Percentiles rank a stretch among this genome's conserved stretches.
These are phyloP conservation scores for Arthrocladium fulminans DNA, from an alignment of 2,329 filamentous ascomycete species.

Conservation along the genomic window DNA sequence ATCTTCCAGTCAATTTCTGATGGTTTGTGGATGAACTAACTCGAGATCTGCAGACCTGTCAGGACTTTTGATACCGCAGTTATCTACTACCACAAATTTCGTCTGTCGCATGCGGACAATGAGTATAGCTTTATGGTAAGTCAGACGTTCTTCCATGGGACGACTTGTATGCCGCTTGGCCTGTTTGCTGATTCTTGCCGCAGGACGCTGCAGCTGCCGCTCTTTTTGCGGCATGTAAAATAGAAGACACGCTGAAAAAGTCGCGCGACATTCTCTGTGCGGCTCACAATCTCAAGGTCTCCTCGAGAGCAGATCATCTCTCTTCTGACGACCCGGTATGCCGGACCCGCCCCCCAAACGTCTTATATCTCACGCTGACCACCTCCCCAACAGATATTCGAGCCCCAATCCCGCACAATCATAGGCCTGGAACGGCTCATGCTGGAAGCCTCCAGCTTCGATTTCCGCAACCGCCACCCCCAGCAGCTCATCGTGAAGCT, in stretches of 20 bases:
- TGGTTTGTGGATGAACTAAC: conserved; percentile 4
- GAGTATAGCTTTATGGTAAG: conserved; percentile 66
- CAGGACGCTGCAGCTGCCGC: conserved; percentile 80
- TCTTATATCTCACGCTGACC: background rate
- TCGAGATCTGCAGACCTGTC: conserved; percentile 54
- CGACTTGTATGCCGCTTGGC: background rate
- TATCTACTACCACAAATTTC: conserved; percentile 89
- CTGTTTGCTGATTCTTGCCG: conserved; percentile 5
- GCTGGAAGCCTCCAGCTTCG: conserved; percentile 85
- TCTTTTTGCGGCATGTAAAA: conserved; percentile 89
- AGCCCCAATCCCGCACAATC: conserved; percentile 66
- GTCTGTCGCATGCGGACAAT: conserved; percentile 70
- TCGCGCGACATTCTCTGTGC: conserved; percentile 86
- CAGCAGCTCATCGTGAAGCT: conserved; percentile 80
- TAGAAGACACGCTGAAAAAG: conserved; percentile 96
- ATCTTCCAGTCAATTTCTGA: conserved; percentile 1
- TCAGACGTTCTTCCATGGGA: conserved; percentile 9
- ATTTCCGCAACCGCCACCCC: conserved; percentile 82
- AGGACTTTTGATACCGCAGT: conserved; percentile 87
- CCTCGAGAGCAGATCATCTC: conserved; percentile 52
- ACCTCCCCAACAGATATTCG: conserved; percentile 56
- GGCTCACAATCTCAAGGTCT: conserved; percentile 72
- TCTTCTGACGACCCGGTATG: conserved; percentile 74
- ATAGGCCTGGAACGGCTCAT: conserved; percentile 87
- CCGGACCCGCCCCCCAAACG: conserved; percentile 8